A percentile compares a stretch with the other conserved stretches of the same genome.
phyloP scores from a whole-genome alignment of 352 stramenopile species.

The Albugo laibachii region DNA sequence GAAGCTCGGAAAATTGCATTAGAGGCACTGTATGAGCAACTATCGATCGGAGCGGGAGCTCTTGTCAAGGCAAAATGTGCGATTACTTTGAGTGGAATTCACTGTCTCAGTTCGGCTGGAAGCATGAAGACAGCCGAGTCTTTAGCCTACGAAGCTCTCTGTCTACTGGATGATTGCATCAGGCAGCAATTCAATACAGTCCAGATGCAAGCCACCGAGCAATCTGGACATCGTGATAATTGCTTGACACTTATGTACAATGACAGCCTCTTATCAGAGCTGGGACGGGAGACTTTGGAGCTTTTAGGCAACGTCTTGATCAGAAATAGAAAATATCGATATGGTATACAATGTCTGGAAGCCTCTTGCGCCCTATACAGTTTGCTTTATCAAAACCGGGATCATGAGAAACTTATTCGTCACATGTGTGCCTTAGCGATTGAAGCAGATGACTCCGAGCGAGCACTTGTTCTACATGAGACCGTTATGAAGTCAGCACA shows the following conservation, averaged over 20 bases:
- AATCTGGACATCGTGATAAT: too few relatives aligned
- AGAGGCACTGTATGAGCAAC: conserved; percentile 36
- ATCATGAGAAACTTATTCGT: conserved; percentile 61
- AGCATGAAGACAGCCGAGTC: conserved; percentile 42
- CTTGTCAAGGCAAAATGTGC: conserved; percentile 64
- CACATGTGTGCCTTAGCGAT: conserved; percentile 50
- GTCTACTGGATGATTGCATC: conserved; percentile 41
- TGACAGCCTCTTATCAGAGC: conserved; percentile 45
- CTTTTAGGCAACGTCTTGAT: conserved; percentile 57
- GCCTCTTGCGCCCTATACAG: conserved; percentile 32
- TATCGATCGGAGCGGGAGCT: conserved; percentile 17
- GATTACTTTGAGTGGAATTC: conserved; percentile 30
- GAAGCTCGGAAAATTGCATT: conserved; percentile 8
- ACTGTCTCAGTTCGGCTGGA: conserved; percentile 4
- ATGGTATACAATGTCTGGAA: conserved; percentile 61
- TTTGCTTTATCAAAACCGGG: conserved; percentile 43
- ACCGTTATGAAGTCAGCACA: conserved; percentile 53
- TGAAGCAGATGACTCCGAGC: conserved; percentile 52
- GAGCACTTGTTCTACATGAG: conserved; percentile 53
- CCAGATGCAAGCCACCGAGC: too few relatives aligned
- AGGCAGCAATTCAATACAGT: conserved; percentile 8
- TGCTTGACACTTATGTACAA: conserved; percentile 42
- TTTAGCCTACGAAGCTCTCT: conserved; percentile 51
- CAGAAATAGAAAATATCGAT: conserved; percentile 76
- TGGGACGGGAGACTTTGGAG: conserved; percentile 52